phyloP scores from a whole-genome alignment of 306 rosid species.

The Castanospermum australe region DNA sequence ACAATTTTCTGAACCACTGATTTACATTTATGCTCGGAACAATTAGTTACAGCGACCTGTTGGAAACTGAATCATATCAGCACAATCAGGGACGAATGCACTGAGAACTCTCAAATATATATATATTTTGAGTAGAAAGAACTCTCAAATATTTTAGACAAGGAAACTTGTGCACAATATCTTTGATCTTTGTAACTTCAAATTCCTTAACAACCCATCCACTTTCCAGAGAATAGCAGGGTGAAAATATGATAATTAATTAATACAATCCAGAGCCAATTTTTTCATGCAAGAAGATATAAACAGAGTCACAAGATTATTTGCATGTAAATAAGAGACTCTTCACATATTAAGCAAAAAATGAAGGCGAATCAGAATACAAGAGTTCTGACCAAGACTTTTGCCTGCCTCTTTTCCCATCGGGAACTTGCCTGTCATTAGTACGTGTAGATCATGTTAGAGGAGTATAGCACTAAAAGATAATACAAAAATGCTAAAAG shows the following conservation, averaged over 20 bases:
- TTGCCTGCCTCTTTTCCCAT: conserved; percentile 92
- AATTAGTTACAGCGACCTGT: background rate
- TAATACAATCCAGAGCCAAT: background rate
- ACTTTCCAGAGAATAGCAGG: background rate
- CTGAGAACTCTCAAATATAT: background rate
- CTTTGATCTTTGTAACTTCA: background rate
- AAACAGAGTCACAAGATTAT: background rate
- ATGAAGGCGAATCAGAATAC: background rate
- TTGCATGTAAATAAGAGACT: background rate
- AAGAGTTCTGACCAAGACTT: conserved; percentile 63
- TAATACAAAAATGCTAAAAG: background rate
- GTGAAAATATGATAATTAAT: background rate
- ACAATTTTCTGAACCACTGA: background rate
- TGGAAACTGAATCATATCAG: background rate
- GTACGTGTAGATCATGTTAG: conserved; percentile 8
- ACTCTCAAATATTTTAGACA: background rate
- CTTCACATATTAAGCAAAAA: background rate
- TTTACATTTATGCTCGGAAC: background rate
- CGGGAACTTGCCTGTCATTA: conserved; percentile 71
- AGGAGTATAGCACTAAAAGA: background rate
- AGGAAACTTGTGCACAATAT: background rate
- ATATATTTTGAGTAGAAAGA: too few species aligned
- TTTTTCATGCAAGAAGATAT: background rate
- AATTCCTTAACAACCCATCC: conserved; percentile 9
- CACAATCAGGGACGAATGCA: background rate